Evolutionary conservation across 2,329 filamentous ascomycete species (phyloP).

Genomic region (Pezicula rhizophila): DNA sequence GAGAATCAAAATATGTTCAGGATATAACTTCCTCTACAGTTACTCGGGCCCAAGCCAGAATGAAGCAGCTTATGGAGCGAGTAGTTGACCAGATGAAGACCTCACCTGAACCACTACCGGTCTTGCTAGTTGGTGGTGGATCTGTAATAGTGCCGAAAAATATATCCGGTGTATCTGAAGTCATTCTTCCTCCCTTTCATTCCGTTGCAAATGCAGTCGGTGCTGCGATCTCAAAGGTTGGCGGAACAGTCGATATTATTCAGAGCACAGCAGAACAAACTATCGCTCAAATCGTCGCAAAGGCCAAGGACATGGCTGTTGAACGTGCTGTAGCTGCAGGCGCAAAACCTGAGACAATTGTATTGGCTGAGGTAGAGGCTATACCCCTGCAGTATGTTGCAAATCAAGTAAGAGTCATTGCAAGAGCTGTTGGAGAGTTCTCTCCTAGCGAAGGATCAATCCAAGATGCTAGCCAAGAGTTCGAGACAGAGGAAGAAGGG

Average conservation of each 20-base stretch:
- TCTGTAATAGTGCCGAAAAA: conserved; percentile 38
- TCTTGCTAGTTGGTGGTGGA: conserved; percentile 52
- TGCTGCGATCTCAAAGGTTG: conserved; percentile 37
- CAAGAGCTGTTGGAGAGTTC: conserved; percentile 32
- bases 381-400: conserved; percentile 16
- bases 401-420: conserved; percentile 29
- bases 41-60: conserved; percentile 15
- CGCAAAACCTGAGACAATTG: conserved; percentile 12
- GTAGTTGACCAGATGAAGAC: conserved; percentile 51
- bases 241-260: conserved; percentile 19
- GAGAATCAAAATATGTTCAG: conserved; percentile 5
- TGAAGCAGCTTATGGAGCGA: conserved; percentile 40
- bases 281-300: conserved; percentile 11
- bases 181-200: conserved; percentile 43
- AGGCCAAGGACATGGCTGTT: conserved; percentile 10
- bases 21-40: conserved; percentile 15
- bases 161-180: conserved; percentile 41
- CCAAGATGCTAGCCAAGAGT: conserved; percentile 16
- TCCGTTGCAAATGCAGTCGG: conserved; percentile 54
- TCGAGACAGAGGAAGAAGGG: conserved; percentile 16
- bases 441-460: conserved; percentile 10
- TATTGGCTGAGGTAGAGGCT: conserved; percentile 13
- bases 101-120: conserved; percentile 42
- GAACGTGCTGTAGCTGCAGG: conserved; percentile 14
- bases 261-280: conserved; percentile 12